Evolutionary conservation across 805 yeast genomes (phyloP).

Genomic region (Pichia rugopelliculosa): DNA sequence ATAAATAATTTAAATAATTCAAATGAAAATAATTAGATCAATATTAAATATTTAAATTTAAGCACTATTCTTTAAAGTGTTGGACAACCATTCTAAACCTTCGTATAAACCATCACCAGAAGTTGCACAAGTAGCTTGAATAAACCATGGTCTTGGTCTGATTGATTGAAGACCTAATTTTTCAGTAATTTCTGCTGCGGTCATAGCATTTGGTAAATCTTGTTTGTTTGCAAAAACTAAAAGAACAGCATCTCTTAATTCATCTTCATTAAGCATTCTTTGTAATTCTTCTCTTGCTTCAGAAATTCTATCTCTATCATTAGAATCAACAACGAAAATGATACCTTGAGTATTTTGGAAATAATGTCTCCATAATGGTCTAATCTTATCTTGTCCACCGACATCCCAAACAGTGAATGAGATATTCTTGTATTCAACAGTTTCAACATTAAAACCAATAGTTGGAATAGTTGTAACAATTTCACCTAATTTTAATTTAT

Average conservation of each 20-base stretch:
- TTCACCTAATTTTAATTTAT: constrained; percentile 92
- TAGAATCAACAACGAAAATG: constrained; percentile 94
- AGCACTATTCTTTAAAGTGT: constrained; percentile 71
- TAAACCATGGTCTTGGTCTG: constrained; percentile 99
- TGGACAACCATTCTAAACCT: constrained; percentile 95
- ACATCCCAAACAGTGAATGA: constrained; percentile 98
- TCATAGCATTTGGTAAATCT: constrained; percentile 98
- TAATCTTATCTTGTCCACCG: constrained; percentile 99
- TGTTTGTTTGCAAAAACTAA: constrained; percentile 97
- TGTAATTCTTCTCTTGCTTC: constrained; percentile 98
- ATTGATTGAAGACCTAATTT: constrained; percentile 93
- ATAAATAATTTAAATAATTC: neutral
- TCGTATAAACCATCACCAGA: constrained; percentile 98
- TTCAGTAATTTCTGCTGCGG: constrained; percentile 97
- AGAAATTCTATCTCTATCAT: constrained; percentile 95
- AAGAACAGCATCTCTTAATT: constrained; percentile 91
- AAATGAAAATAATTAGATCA: neutral
- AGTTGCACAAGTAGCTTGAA: constrained; percentile 98
- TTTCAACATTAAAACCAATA: constrained; percentile 95
- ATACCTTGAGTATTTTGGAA: constrained; percentile 98
- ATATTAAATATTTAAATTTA: constrained; percentile 14
- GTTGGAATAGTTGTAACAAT: constrained; percentile 95
- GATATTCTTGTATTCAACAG: constrained; percentile 95
- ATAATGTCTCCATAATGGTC: constrained; percentile 98
- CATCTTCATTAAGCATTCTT: constrained; percentile 97